Evolutionary conservation across 805 yeast genomes (phyloP).

Genomic region (Yamadazyma sp.): DNA sequence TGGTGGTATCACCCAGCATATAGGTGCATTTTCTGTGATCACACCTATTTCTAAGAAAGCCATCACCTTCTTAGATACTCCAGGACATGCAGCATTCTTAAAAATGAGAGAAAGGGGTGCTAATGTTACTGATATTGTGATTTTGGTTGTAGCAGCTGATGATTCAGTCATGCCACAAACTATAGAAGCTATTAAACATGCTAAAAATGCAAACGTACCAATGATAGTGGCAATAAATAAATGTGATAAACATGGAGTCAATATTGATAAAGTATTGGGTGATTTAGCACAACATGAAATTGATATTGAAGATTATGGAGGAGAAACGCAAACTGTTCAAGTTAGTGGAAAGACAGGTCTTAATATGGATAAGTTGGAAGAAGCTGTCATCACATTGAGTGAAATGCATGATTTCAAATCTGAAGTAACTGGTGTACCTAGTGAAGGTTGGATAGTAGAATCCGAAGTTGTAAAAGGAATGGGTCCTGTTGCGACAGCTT

Average conservation of each 20-base stretch:
- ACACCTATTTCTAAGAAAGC: slow-evolving; percentile 69
- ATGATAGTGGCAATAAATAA: slow-evolving; percentile 90
- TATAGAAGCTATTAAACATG: slow-evolving; percentile 90
- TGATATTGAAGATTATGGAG: slow-evolving; percentile 90
- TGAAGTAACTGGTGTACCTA: slow-evolving; percentile 44
- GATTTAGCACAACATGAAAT: slow-evolving; percentile 77
- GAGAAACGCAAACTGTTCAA: slow-evolving; percentile 85
- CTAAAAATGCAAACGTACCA: slow-evolving; percentile 76
- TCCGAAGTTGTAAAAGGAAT: slow-evolving; percentile 76
- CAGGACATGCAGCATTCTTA: slow-evolving; percentile 96
- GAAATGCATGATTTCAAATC: slow-evolving; percentile 81
- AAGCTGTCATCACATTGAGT: slow-evolving; percentile 78
- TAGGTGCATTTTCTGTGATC: slow-evolving; percentile 92
- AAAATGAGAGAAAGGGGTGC: slow-evolving; percentile 98
- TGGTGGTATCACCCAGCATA: slow-evolving; percentile 98
- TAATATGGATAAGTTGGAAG: slow-evolving; percentile 88
- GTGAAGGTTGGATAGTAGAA: slow-evolving; percentile 90
- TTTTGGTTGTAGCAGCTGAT: slow-evolving; percentile 93
- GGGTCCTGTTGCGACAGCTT: slow-evolving; percentile 82
- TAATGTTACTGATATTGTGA: slow-evolving; percentile 84
- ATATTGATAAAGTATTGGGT: slow-evolving; percentile 70
- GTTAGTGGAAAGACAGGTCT: slow-evolving; percentile 88
- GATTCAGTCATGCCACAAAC: slow-evolving; percentile 99
- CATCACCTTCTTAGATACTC: slow-evolving; percentile 92
- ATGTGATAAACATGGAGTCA: slow-evolving; percentile 76